Base-by-base conservation (phyloP, 495 filamentous ascomycete genomes). In the Penicillium subrubescens region DNA sequence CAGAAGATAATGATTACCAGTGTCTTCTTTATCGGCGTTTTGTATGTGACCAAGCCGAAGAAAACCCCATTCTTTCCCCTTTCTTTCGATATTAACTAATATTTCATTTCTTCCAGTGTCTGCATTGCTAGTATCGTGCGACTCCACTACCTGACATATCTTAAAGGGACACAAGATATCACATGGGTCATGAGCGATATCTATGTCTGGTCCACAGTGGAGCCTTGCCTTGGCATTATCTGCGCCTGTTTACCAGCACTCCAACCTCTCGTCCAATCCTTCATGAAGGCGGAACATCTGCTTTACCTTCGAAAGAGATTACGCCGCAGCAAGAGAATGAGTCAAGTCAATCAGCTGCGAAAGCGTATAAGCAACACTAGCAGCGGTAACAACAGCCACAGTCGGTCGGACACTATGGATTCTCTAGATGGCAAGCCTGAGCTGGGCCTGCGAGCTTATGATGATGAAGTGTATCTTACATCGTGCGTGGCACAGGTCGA, bases 1-100 rank as follows among this genome's bases (percentile, higher is more conserved):
- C 81, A 84, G 43, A 82, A 82, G 61, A 43, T 80, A 21, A 80
- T 77, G 17, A 75, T 87, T 7, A 76, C 81, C 35, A 57, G 73
- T 51, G 71, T 88, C 39, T 84, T 86, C 51, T 73, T 82, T 17
- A 66, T 84, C 8, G 85, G 85, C 23, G 72, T 69, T 1, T 81
- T 71, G 70, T 74, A 67, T 14, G 70, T 64, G 19, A 5, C 17
- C 14, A 10, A 27, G 0, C 1, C 25, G 25, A 27, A 27, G 25
- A 27, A 27, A 27, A n/a, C n/a, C 25, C 25, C 25, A 27, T 2
- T 27, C 4, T 4, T 27, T 27, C 4, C 25, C 25, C 25, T 27
- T 27, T 27, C 19, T 31, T 17, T 59, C 64, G 34, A 60, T 23
- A 51, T n/a, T 3, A 21, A 21, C 48, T 53, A 44, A 64, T 25